Conservation (phyloP, 1,284 basidiomycete species). For the Cryptococcus sp. region DNA sequence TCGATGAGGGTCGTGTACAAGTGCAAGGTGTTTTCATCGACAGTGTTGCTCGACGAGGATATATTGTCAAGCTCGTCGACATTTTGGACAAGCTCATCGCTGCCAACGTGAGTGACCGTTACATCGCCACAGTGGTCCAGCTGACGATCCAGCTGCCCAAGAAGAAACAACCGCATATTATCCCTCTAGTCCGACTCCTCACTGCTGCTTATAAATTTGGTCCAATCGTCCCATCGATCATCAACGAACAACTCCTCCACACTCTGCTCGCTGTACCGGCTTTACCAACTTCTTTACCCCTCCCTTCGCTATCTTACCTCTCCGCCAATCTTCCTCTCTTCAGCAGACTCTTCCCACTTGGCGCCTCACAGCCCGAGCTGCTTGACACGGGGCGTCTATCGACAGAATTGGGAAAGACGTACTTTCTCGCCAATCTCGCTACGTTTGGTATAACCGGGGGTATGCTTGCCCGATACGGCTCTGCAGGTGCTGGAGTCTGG, state of each 20-base stretch:
- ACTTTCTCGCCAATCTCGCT: constrained; percentile 44
- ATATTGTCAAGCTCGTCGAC: constrained; percentile 29
- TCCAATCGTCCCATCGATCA: constrained; percentile 7
- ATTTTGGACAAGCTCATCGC: constrained; percentile 27
- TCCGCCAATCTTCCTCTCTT: constrained; percentile 38
- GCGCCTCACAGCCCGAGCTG: constrained; percentile 16
- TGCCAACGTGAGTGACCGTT: constrained; percentile 20
- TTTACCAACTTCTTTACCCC: constrained; percentile 38
- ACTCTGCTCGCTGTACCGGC: constrained; percentile 39
- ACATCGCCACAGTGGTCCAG: background rate
- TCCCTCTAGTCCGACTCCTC: constrained; percentile 31
- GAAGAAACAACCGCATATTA: constrained; percentile 38
- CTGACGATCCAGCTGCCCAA: constrained; percentile 19
- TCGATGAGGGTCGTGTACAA: no score
- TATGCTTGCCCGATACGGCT: constrained; percentile 28
- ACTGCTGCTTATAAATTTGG: constrained; percentile 28
- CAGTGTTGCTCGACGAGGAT: constrained; percentile 13
- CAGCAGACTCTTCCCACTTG: constrained; percentile 31
- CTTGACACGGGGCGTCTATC: constrained; percentile 21
- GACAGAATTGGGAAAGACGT: constrained; percentile 37
- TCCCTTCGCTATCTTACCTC: constrained; percentile 38
- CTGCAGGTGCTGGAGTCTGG: constrained; percentile 28
- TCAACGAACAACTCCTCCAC: constrained; percentile 31
- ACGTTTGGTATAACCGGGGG: constrained; percentile 44
- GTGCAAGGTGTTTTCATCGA: constrained; percentile 10